A percentile compares a stretch with the other conserved stretches of the same genome.
These are phyloP conservation scores for Escovopsis weberi DNA, from an alignment of 2,329 filamentous ascomycete species.

Conservation along the genomic window DNA sequence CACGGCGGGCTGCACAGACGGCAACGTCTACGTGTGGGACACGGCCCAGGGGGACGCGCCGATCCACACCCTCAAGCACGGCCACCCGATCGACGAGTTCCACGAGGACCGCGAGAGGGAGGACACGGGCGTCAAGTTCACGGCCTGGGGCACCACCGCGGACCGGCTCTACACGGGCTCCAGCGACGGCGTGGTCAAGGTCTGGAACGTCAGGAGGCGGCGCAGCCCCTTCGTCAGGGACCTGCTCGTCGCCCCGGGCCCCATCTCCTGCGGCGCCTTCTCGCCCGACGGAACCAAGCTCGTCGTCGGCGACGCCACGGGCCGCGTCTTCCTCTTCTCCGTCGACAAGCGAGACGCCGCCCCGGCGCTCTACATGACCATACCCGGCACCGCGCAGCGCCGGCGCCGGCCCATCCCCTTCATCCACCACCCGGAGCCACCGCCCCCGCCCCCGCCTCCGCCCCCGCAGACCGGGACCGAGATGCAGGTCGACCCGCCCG, in stretches of 20 bases:
- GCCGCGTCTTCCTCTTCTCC: slow-evolving; percentile 41
- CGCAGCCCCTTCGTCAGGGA: slow-evolving; percentile 33
- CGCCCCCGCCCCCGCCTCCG: slow-evolving; percentile 17
- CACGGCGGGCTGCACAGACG: slow-evolving; percentile 47
- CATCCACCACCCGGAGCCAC: slow-evolving; percentile 35
- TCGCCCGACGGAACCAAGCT: slow-evolving; percentile 41
- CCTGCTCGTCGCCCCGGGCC: slow-evolving; percentile 38
- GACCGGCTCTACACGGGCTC: slow-evolving; percentile 49
- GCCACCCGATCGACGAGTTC: slow-evolving; percentile 25
- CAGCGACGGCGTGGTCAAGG: slow-evolving; percentile 47
- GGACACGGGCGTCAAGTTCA: slow-evolving; percentile 50
- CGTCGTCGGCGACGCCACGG: slow-evolving; percentile 45
- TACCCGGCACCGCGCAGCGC: slow-evolving; percentile 22
- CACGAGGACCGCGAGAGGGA: slow-evolving; percentile 34
- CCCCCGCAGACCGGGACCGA: background rate
- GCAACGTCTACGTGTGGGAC: slow-evolving; percentile 49
- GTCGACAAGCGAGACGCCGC: slow-evolving; percentile 29
- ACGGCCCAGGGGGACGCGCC: slow-evolving; percentile 39
- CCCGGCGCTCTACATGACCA: slow-evolving; percentile 18
- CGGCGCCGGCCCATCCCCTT: slow-evolving; percentile 30
- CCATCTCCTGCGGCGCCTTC: slow-evolving; percentile 44
- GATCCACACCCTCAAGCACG: slow-evolving; percentile 41
- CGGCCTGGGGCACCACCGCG: slow-evolving; percentile 41
- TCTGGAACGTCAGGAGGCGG: slow-evolving; percentile 42
- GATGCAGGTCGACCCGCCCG: slow-evolving; percentile 9